Percentiles rank a stretch among this genome's conserved stretches.
These are phyloP conservation scores for Pyrus betulifolia DNA, from an alignment of 306 rosid species.

Conservation along the genomic window DNA sequence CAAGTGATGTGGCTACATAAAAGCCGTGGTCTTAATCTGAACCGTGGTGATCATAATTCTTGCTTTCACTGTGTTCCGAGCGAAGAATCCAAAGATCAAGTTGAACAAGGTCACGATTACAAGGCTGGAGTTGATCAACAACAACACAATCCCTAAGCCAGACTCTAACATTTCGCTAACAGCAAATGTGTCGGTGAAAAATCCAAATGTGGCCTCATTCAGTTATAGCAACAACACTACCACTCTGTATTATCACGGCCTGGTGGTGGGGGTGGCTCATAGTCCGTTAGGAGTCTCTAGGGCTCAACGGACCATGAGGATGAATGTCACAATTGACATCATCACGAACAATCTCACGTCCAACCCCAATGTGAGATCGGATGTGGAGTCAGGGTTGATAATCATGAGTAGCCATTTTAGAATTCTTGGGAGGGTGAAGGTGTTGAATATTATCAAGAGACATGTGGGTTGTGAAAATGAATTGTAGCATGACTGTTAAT, in stretches of 20 bases:
- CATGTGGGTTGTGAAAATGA: conserved; percentile 54
- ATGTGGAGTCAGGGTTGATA: conserved; percentile 30
- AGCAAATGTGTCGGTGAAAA: conserved; percentile 49
- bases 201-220: conserved; percentile 51
- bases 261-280: conserved; percentile 43
- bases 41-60: conserved; percentile 21
- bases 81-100: conserved; percentile 39
- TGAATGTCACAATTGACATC: conserved; percentile 44
- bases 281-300: conserved; percentile 42
- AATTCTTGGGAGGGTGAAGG: conserved; percentile 50
- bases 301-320: conserved; percentile 36
- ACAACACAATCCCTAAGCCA: conserved; percentile 21
- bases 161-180: conserved; percentile 38
- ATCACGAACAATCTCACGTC: conserved; percentile 15
- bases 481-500: conserved; percentile 36
- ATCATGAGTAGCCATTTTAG: conserved; percentile 38
- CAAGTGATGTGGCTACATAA: conserved; percentile 30
- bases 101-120: conserved; percentile 41
- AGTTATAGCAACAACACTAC: conserved; percentile 54
- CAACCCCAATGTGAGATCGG: conserved; percentile 19
- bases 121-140: conserved; percentile 26
- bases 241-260: conserved; percentile 28
- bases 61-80: conserved; percentile 39
- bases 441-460: conserved; percentile 32
- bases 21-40: neutral